phyloP scores from a whole-genome alignment of 306 rosid genomes.

The Ceratonia siliqua region DNA sequence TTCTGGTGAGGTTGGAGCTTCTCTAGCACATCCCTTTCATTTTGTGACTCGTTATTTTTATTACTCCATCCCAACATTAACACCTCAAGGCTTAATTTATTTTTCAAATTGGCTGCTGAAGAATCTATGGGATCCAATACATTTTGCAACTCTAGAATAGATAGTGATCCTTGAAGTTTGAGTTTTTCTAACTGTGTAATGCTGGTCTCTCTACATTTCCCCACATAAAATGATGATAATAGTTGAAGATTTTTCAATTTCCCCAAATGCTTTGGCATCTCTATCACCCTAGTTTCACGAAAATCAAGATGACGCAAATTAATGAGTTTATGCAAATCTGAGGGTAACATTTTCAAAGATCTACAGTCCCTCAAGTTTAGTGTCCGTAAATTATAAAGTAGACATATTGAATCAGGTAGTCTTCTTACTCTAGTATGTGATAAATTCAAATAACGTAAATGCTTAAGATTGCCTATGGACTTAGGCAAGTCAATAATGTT shows the following conservation, averaged over 20 bases:
- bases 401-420: constrained; percentile 25
- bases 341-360: not conserved
- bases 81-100: not conserved
- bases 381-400: constrained; percentile 33
- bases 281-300: not conserved
- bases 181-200: not conserved
- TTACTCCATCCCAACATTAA: constrained; percentile 8
- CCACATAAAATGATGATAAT: not conserved
- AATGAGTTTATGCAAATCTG: not conserved
- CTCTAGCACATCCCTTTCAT: not conserved
- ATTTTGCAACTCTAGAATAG: constrained; percentile 19
- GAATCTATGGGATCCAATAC: not conserved
- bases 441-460: constrained; percentile 34
- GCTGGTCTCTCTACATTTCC: not conserved
- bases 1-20: not conserved
- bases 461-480: constrained; percentile 12
- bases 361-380: not conserved
- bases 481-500: not conserved
- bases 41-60: not conserved
- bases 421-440: not conserved
- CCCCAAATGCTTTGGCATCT: not conserved
- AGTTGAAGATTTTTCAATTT: not conserved
- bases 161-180: not conserved
- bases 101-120: not conserved
- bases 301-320: not conserved